phyloP scores from a whole-genome alignment of 1,284 basidiomycete genomes.

The Puccinia horiana region DNA sequence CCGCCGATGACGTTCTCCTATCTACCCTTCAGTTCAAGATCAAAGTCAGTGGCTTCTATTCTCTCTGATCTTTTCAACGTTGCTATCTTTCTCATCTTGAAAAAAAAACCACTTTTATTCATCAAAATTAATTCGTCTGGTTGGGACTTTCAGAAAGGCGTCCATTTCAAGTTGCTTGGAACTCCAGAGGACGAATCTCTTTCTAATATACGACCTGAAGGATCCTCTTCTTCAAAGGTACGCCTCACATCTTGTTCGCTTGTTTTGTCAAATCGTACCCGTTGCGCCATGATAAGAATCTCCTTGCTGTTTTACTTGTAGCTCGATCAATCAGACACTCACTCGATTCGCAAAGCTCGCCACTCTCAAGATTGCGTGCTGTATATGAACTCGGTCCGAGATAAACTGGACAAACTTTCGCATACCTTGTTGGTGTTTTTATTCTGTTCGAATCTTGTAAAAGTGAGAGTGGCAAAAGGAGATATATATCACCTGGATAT shows the following conservation, averaged over 20 bases:
- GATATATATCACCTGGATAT: background rate
- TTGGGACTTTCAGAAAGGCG: constrained; percentile 27
- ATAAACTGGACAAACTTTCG: constrained; percentile 34
- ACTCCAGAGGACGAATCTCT: constrained; percentile 42
- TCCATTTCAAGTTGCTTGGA: constrained; percentile 47
- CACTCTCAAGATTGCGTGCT: constrained; percentile 41
- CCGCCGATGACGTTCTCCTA: constrained; percentile 71
- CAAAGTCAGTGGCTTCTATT: constrained; percentile 54
- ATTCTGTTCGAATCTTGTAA: background rate
- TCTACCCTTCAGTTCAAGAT: constrained; percentile 54
- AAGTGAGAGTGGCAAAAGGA: background rate
- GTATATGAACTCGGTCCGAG: constrained; percentile 26
- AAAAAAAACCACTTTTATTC: background rate
- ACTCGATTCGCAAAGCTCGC: constrained; percentile 23
- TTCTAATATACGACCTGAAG: background rate
- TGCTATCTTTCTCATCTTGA: constrained; percentile 44
- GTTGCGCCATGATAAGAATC: no score
- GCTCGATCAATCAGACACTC: constrained; percentile 26
- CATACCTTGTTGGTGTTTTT: constrained; percentile 20
- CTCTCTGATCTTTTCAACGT: constrained; percentile 37
- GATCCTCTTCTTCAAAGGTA: background rate
- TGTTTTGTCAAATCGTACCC: background rate
- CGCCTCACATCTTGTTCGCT: background rate
- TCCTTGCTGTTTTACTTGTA: background rate
- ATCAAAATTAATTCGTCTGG: background rate